Base-by-base conservation (phyloP, 305 asterid genomes). In the Fraxinus sp. region DNA sequence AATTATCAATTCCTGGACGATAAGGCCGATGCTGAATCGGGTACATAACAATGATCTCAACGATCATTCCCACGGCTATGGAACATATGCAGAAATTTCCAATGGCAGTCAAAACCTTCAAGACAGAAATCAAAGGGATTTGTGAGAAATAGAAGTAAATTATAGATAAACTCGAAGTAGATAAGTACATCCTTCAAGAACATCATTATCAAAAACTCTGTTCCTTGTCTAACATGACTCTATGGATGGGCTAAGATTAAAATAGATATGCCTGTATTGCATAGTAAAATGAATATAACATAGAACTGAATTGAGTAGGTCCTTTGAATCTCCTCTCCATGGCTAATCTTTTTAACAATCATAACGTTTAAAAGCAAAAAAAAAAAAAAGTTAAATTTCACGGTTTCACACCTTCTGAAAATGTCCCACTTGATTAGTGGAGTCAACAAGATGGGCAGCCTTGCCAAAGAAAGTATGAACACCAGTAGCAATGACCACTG, bases 51-150 rank as follows among this genome's bases (percentile, higher is more conserved):
- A 94, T 89, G 81, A 94, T 91, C 87, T 94, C 96, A 36, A 91
- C 66, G 8, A 91, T 80, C 96, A 94, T 94, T 80, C 98, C 98
- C 83, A 92, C 91, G 1, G 95, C 96, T 82, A 94, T 92, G 14
- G 97, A 90, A 79, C 98, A 94, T 77, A 94, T 92, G 86, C 98
- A 94, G 89, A 94, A 94, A 85, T 94, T 92, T 71, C 98, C 97
- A 37, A 94, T 94, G 37, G 98, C 94, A 3, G 97, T 91, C 90
- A 94, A 88, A 77, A 94, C 97, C 98, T 94, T 81, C 78, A 73
- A 73, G 77, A 33, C 43, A 86, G 80, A 80, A 7, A 82, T 77
- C 80, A 62, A 75, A 85, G 80, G 52, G 75, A 36, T 35, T 79
- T 14, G 62, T 84, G 74, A 84, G 73, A 43, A 77, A 77, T 33